These are phyloP conservation scores for Nitzschia sp. DNA, from an alignment of 108 stramenopile genomes.

Conservation along the genomic window DNA sequence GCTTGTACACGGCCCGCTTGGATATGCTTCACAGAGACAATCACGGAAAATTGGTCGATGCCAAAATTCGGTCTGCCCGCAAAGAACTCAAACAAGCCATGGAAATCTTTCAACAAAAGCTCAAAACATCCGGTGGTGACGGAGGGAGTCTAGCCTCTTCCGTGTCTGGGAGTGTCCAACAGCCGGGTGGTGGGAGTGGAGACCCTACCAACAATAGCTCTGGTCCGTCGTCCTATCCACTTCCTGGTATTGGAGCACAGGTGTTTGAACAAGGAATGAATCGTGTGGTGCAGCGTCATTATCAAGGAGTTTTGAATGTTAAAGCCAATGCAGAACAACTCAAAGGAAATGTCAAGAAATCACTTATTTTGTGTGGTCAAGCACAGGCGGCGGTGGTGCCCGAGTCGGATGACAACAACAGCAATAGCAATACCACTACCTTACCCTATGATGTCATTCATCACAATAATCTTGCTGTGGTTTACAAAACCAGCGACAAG, in stretches of 20 bases:
- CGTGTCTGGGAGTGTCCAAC: background rate
- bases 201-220: background rate
- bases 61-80: conserved; percentile 45
- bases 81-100: conserved; percentile 85
- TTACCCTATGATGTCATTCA: conserved; percentile 63
- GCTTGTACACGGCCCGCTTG: conserved; percentile 35
- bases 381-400: conserved; percentile 39
- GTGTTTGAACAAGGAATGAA: background rate
- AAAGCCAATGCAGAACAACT: conserved; percentile 82
- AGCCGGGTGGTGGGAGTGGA: background rate
- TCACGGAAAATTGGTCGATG: conserved; percentile 27
- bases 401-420: conserved; percentile 1
- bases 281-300: conserved; percentile 39
- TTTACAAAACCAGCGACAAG: conserved; percentile 70
- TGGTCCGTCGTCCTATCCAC: background rate
- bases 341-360: conserved; percentile 77
- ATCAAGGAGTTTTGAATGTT: conserved; percentile 67
- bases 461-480: conserved; percentile 73
- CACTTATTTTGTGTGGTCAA: conserved; percentile 72
- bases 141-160: conserved; percentile 7
- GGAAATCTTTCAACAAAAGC: conserved; percentile 82
- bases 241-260: background rate
- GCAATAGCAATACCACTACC: background rate
- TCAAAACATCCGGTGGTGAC: conserved; percentile 29
- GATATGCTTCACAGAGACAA: conserved; percentile 6